Evolutionary conservation across 768 basidiomycete genomes (phyloP), one percentile per base, ranked within the genome.

Genomic region (Russula vinacea): DNA sequence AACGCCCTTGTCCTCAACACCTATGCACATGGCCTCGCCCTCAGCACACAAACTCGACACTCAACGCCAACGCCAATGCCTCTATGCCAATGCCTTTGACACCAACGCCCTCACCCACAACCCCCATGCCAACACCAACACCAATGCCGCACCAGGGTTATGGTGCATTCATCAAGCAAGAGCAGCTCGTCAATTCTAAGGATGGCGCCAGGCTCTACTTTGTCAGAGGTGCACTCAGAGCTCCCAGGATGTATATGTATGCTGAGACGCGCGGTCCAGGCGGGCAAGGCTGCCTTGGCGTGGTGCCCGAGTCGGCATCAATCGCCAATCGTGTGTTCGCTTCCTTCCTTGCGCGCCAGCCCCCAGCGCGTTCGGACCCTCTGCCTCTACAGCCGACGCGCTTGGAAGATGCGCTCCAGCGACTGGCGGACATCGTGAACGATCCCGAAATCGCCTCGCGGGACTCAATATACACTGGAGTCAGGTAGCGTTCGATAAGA

Each of bases 311-410:
- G 17, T 57, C 22, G 13, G 68, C 70, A 7, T 67, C 71, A 2
- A 68, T 71, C 52, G 56, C 70, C 35, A 69, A 71, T 52, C 68
- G 71, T 2, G 70, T 71, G 9, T 71, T 69, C 50, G 62, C 65
- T 13, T 60, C 58, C 19, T 71, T 71, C 62, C 67, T 71, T 22
- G 40, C 62, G 13, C 56, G 62, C 5, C 65, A 62, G 11, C 66
- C 71, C 16, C 54, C 54, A 45, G 39, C 35, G n/a, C 58, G 56
- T 16, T 62, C 66, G 3, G 60, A 67, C 19, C 42, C 60, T 6
- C 24, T 19, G 7, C 35, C 62, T 7, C 19, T 49, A 14, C 39
- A 56, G 1, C 13, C 56, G 2, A 16, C 14, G 2, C 53, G 47
- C 13, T 33, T 67, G 35, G n/a, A 29, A 11, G 62, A 60, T 13